A percentile compares a stretch with the other conserved stretches of the same genome.
Evolutionary conservation across 2,329 filamentous ascomycete genomes (phyloP).

Genomic region (Tolypocladium paradoxum): DNA sequence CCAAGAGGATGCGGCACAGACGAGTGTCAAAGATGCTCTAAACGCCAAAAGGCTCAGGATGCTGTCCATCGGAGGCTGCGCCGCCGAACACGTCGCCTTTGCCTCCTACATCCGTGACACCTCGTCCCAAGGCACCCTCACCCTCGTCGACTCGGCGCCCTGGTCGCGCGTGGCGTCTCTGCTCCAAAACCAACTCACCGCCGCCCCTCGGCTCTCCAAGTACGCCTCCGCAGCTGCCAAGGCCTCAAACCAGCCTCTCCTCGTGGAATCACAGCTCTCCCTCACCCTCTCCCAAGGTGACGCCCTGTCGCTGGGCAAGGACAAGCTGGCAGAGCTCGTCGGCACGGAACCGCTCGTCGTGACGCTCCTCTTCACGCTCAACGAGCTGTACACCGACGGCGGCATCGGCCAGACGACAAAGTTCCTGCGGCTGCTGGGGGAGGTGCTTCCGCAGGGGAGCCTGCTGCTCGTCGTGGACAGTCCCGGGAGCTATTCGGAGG

Average conservation of each 20-base stretch:
- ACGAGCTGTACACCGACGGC: slow-evolving; percentile 80
- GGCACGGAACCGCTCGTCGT: slow-evolving; percentile 41
- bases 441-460: slow-evolving; percentile 44
- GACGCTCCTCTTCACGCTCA: slow-evolving; percentile 87
- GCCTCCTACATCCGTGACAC: slow-evolving; percentile 29
- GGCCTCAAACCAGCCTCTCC: slow-evolving; percentile 33
- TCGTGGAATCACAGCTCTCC: slow-evolving; percentile 26
- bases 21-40: neutral
- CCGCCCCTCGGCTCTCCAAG: slow-evolving; percentile 36
- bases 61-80: slow-evolving; percentile 44
- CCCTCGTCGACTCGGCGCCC: slow-evolving; percentile 70
- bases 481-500: slow-evolving; percentile 83
- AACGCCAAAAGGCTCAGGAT: slow-evolving; percentile 21
- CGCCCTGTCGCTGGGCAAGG: slow-evolving; percentile 30
- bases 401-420: slow-evolving; percentile 62
- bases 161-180: slow-evolving; percentile 56
- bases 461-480: slow-evolving; percentile 82
- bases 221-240: slow-evolving; percentile 39
- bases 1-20: neutral
- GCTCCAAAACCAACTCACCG: slow-evolving; percentile 46
- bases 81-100: slow-evolving; percentile 50
- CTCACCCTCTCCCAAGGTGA: slow-evolving; percentile 37
- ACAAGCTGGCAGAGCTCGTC: slow-evolving; percentile 21
- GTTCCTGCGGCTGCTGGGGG: slow-evolving; percentile 61
- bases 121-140: slow-evolving; percentile 29